Base-by-base conservation (phyloP, 305 asterid genomes). In the Withania somnifera region DNA sequence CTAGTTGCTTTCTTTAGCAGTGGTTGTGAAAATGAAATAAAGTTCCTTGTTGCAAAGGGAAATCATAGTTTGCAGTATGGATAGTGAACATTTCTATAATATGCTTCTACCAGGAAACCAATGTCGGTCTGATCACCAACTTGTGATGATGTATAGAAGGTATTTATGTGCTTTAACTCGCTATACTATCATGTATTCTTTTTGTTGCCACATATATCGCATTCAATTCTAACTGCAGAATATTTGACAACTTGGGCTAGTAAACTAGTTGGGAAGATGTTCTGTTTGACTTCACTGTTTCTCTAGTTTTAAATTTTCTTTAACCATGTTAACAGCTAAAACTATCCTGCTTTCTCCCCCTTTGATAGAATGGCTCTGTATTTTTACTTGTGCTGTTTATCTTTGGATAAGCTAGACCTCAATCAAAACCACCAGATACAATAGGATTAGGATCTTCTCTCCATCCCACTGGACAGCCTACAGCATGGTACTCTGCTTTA, bases 381-480 rank as follows among this genome's bases (percentile, higher is more conserved):
- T 36, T 58, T 61, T 54, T 79, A 28, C 57, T 79, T 38, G 24
- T 79, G 17, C 2, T 79, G 56, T 79, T 58, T 22, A 8, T 57
- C 17, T 28, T 45, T 38, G 75, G 40, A 38, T 38, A 57, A 3
- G 45, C 24, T 13, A 79, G 28, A 57, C 73, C 82, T 57, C 82
- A 79, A 45, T 61, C 75, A 79, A 58, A 40, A 2, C 42, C 67
- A 38, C 69, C 57, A 22, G 4, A 26, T 47, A 20, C 54, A 56
- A 73, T 82, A 82, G 30, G 9, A 15, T 58, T 73, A 40, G 84
- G 81, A 26, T 52, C 60, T 57, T 54, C 71, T n/a, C 81, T 82
- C 57, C 36, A 34, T 71, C 81, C 81, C 50, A 45, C 22, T 9
- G 26, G 47, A 54, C 60, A 69, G 9, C 81, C 81, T 45, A 1